Evolutionary conservation across 2,329 filamentous ascomycete species (phyloP).

Genomic region (Talaromyces amestolkiae): DNA sequence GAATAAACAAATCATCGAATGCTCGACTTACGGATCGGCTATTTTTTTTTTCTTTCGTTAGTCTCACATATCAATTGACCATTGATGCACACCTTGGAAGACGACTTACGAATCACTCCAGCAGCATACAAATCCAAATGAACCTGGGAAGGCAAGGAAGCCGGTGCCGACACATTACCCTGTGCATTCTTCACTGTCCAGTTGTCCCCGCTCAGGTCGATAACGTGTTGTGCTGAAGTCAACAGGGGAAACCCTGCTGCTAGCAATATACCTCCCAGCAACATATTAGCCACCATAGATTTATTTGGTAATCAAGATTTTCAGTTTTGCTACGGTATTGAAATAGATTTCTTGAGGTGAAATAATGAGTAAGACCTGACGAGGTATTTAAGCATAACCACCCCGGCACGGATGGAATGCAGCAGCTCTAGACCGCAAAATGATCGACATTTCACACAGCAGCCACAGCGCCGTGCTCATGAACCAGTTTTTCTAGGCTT

Average conservation of each 20-base stretch:
- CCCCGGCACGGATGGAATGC: background rate
- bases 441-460: background rate
- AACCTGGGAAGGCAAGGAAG: conserved; percentile 56
- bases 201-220: conserved; percentile 42
- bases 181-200: conserved; percentile 49
- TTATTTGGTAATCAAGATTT: background rate
- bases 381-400: background rate
- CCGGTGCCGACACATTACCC: conserved; percentile 54
- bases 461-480: background rate
- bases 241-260: conserved; percentile 19
- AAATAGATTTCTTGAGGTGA: background rate
- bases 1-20: no score
- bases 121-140: conserved; percentile 58
- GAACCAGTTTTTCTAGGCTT: background rate
- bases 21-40: conserved; percentile 36
- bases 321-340: background rate
- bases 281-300: background rate
- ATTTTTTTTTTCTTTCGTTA: conserved; percentile 7
- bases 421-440: background rate
- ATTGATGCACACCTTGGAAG: background rate
- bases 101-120: conserved; percentile 52
- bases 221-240: conserved; percentile 32
- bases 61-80: background rate
- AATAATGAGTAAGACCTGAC: background rate
- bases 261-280: background rate